Conservation (phyloP, 2,329 filamentous ascomycete species). For the Ploettnerulaceae sp. region DNA sequence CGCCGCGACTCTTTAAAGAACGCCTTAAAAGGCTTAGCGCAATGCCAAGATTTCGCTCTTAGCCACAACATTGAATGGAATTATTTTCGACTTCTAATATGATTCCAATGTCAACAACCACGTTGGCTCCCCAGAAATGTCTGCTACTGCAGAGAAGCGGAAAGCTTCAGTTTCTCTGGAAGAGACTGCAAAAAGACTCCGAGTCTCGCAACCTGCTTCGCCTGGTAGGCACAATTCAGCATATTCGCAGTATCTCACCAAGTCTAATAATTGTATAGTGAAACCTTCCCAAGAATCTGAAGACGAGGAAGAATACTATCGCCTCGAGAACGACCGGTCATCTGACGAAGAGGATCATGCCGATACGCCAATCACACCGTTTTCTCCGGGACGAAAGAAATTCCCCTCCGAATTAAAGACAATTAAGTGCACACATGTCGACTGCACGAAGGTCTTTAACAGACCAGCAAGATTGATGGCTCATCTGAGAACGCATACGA, state of each 20-base stretch:
- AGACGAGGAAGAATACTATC: slow-evolving; percentile 34
- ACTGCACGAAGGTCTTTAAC: slow-evolving; percentile 81
- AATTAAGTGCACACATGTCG: slow-evolving; percentile 67
- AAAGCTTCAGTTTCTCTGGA: slow-evolving; percentile 18
- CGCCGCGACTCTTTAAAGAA: not conserved
- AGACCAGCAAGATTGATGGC: slow-evolving; percentile 74
- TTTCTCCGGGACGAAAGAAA: slow-evolving; percentile 44
- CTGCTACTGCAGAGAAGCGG: slow-evolving; percentile 23
- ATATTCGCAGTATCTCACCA: not conserved
- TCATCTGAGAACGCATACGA: slow-evolving; percentile 79
- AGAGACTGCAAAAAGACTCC: slow-evolving; percentile 22
- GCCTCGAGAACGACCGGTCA: slow-evolving; percentile 31
- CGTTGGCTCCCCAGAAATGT: slow-evolving; percentile 19
- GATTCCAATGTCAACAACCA: slow-evolving; percentile 7
- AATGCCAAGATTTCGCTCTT: slow-evolving; percentile 12
- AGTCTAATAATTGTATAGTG: slow-evolving; percentile 5
- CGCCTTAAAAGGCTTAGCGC: slow-evolving; percentile 8
- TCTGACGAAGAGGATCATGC: slow-evolving; percentile 33
- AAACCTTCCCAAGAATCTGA: slow-evolving; percentile 32
- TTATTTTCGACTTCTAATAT: not conserved
- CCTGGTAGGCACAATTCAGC: slow-evolving; percentile 12
- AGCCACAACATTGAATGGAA: slow-evolving; percentile 9
- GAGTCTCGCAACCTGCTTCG: slow-evolving; percentile 14
- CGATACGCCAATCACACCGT: slow-evolving; percentile 46
- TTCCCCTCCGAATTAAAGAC: slow-evolving; percentile 72